These are phyloP conservation scores for Hygrophorus pudorinus DNA, from an alignment of 768 basidiomycete species.

Conservation along the genomic window DNA sequence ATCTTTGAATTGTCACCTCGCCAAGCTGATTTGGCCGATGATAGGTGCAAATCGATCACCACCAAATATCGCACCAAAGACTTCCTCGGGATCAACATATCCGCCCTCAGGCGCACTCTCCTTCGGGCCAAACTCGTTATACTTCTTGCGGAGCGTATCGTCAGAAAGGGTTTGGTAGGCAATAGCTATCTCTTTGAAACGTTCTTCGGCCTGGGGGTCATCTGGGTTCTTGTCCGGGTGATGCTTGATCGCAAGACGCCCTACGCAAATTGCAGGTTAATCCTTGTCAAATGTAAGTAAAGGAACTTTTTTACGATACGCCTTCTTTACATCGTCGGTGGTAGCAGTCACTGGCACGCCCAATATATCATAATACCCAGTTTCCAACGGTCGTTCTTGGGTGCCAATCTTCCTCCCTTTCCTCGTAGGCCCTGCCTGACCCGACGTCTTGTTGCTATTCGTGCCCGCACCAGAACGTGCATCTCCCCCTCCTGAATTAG, in stretches of 20 bases:
- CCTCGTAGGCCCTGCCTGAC: conserved; percentile 19
- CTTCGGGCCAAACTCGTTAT: conserved; percentile 86
- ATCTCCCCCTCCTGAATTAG: conserved; percentile 5
- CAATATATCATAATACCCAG: conserved; percentile 82
- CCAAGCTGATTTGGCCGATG: conserved; percentile 82
- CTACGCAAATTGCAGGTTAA: conserved; percentile 21
- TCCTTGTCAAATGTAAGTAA: not conserved
- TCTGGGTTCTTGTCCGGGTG: conserved; percentile 91
- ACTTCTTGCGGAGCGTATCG: conserved; percentile 63
- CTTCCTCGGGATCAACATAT: conserved; percentile 79
- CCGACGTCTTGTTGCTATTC: conserved; percentile 13
- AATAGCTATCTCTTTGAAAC: conserved; percentile 86
- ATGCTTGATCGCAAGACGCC: conserved; percentile 79
- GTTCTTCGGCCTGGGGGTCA: conserved; percentile 76
- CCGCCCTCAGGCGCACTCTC: conserved; percentile 79
- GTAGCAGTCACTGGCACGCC: conserved; percentile 68
- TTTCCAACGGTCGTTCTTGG: conserved; percentile 81
- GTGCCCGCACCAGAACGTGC: conserved; percentile 5
- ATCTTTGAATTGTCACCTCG: conserved; percentile 18
- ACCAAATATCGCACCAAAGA: conserved; percentile 79
- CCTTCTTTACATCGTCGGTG: conserved; percentile 82
- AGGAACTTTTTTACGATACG: conserved; percentile 48
- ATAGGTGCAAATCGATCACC: conserved; percentile 80
- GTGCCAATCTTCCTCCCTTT: conserved; percentile 79
- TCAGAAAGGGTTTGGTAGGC: conserved; percentile 86